Percentiles rank a stretch among this genome's conserved stretches.
These are phyloP conservation scores for Trametes hirsuta DNA, from an alignment of 1,284 basidiomycete species.

Conservation along the genomic window DNA sequence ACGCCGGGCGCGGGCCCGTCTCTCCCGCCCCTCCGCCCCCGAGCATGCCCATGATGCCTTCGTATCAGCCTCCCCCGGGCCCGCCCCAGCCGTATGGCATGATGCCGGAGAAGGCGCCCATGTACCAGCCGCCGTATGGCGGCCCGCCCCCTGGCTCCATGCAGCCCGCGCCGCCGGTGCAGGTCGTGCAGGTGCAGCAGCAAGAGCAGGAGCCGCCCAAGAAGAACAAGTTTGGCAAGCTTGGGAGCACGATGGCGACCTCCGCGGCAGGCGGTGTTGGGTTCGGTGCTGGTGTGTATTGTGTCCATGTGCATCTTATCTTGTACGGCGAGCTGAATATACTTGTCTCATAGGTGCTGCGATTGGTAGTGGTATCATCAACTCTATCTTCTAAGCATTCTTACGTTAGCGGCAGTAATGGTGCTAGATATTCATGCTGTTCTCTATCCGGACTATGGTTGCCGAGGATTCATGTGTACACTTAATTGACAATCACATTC, in stretches of 20 bases:
- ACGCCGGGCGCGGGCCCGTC: constrained; percentile 12
- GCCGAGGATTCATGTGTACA: constrained; percentile 9
- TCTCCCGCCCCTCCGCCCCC: constrained; percentile 21
- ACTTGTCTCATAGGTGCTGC: constrained; percentile 37
- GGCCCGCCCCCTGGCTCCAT: constrained; percentile 27
- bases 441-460: constrained; percentile 6
- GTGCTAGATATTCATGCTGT: neutral
- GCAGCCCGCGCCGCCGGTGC: neutral
- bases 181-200: constrained; percentile 28
- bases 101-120: constrained; percentile 37
- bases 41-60: constrained; percentile 18
- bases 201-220: constrained; percentile 48
- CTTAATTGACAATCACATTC: neutral
- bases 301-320: neutral
- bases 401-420: neutral
- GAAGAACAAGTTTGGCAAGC: constrained; percentile 60
- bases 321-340: constrained; percentile 4
- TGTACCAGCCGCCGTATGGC: constrained; percentile 42
- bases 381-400: constrained; percentile 42
- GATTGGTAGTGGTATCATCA: constrained; percentile 43
- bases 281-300: constrained; percentile 58
- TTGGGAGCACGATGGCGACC: constrained; percentile 64
- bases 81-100: constrained; percentile 18
- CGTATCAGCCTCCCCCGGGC: constrained; percentile 18
- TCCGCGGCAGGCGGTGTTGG: constrained; percentile 74